Base-by-base conservation (phyloP, 495 filamentous ascomycete species). In the Neurospora sp. region DNA sequence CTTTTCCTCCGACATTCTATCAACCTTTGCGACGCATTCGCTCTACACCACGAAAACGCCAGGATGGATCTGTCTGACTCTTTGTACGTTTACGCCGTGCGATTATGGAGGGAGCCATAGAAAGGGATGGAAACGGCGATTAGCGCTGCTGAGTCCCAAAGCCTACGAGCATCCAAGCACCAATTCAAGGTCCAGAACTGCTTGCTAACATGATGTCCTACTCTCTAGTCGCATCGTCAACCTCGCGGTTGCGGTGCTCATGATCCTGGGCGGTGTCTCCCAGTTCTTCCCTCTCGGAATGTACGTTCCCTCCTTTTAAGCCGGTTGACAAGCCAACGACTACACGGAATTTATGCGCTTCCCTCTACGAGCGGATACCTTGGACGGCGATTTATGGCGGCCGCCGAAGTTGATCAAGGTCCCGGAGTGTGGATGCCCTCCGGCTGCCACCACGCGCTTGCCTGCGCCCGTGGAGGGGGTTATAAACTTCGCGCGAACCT, bases 221-320 rank as follows among this genome's bases (percentile, higher is more conserved):
- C 74, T 75, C 74, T 76, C 35, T 77, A 97, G 94, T 85, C 96
- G 96, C 75, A 89, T 98, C 77, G 93, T 96, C 78, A 99, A 99
- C 88, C 86, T 98, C 76, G 93, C 85, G 74, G 91, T 97, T 73
- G 96, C 90, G 74, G 91, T 90, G 74, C 84, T 97, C 73, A 97
- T 98, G 93, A 85, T 97, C 35, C 84, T 97, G 18, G 95, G 95
- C 71, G 96, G 95, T 72, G 91, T 98, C 79, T 88, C 88, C 76
- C 94, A 98, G 82, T 97, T 97, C 88, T 95, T 93, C 77, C 83
- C 85, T 20, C 77, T 87, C 41, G 70, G 73, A 38, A 84, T 91
- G 88, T 91, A 85, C 82, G 88, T 83, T 46, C 4, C 66, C 62
- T 41, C 41, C 20, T 71, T 5, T 20, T 49, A 10, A 66, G 46